Conservation (phyloP, 1,284 basidiomycete genomes). For the Pyrrhoderma lamaoense region DNA sequence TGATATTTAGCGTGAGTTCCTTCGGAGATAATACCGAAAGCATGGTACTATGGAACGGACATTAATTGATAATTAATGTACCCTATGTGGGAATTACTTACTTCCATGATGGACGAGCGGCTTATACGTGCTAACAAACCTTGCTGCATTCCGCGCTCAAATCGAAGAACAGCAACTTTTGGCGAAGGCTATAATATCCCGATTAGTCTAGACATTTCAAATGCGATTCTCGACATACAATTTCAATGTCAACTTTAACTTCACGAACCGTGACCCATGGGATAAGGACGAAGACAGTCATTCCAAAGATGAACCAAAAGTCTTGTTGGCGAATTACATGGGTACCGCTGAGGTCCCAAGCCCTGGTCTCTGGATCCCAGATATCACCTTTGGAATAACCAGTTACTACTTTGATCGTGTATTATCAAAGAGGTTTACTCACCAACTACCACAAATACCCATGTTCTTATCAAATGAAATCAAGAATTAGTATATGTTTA, state of each 20-base stretch:
- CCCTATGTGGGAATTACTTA: conserved; percentile 6
- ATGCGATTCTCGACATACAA: conserved; percentile 34
- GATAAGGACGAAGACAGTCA: conserved; percentile 62
- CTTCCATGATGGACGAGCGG: conserved; percentile 47
- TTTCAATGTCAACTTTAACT: conserved; percentile 66
- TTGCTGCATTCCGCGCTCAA: conserved; percentile 59
- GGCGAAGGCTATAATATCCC: conserved; percentile 42
- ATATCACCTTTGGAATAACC: conserved; percentile 35
- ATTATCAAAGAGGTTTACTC: conserved; percentile 3
- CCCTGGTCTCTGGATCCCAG: conserved; percentile 43
- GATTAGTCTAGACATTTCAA: not conserved
- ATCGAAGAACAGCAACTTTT: conserved; percentile 52
- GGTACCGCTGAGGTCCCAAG: conserved; percentile 48
- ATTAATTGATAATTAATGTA: not conserved
- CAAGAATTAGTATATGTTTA: conserved; percentile 9
- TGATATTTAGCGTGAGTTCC: conserved; percentile 63
- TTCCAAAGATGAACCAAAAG: conserved; percentile 66
- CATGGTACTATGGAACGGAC: conserved; percentile 36
- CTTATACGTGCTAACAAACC: conserved; percentile 51
- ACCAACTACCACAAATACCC: conserved; percentile 38
- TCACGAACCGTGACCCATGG: conserved; percentile 72
- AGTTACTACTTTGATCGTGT: conserved; percentile 1
- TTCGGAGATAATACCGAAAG: conserved; percentile 57
- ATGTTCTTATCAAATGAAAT: conserved; percentile 23
- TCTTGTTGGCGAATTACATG: conserved; percentile 59